Conservation (phyloP, 192 early-diverging fungal genomes). For the Backusella parvicylindrica region DNA sequence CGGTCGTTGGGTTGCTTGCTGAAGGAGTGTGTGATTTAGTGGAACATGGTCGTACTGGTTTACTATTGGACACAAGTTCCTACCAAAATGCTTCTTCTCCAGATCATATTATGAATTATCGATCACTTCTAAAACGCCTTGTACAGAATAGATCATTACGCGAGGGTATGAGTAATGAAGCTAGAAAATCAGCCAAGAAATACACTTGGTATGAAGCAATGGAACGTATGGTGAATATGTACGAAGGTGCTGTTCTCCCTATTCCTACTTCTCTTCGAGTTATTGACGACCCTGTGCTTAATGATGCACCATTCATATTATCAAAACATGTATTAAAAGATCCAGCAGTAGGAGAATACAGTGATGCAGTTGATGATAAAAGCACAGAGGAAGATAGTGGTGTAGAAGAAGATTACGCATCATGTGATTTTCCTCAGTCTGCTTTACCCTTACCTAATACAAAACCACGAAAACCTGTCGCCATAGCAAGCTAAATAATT, state of each 20-base stretch:
- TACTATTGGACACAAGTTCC: conserved; percentile 7
- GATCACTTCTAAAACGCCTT: background rate
- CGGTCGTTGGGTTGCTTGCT: conserved; percentile 29
- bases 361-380: background rate
- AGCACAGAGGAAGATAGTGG: conserved; percentile 24
- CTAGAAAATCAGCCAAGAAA: background rate
- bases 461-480: background rate
- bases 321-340: background rate
- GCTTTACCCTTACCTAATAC: background rate
- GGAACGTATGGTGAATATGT: conserved; percentile 16
- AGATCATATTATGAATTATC: conserved; percentile 10
- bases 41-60: conserved; percentile 17
- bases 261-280: background rate
- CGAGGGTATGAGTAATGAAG: conserved; percentile 13
- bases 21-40: conserved; percentile 33
- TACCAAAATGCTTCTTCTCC: background rate
- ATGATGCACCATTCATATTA: background rate
- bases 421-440: background rate
- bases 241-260: background rate
- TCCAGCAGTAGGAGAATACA: background rate
- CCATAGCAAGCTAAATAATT: background rate
- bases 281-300: background rate
- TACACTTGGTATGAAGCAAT: conserved; percentile 26
- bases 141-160: background rate
- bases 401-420: conserved; percentile 30